Evolutionary conservation across 345 rosid species (phyloP), one percentile per base, ranked within the genome.

Genomic region (Eucalyptus decipiens): DNA sequence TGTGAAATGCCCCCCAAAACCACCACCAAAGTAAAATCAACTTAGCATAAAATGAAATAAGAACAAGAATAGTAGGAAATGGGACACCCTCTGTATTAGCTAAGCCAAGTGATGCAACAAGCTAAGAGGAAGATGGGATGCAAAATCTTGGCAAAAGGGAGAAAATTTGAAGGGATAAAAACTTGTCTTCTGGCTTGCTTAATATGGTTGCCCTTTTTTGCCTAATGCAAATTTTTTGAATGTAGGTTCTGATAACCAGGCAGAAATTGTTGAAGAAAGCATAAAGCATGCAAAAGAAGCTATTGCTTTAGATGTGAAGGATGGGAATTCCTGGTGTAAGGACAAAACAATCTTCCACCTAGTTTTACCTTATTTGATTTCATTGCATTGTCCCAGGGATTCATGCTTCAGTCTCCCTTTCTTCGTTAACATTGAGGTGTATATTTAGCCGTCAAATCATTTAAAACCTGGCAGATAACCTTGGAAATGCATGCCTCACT

Each of bases 291-390:
- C 97, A 54, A 96, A 93, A 91, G 97, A 95, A 89, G 97, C 97
- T 67, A 94, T 96, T 76, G 56, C 94, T 80, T 91, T 96, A 92
- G 97, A 96, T 90, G 96, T 96, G 91, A 96, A 93, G 93, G 97
- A 96, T 91, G 97, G 97, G 47, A 91, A 92, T 90, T 95, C 96
- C 90, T 96, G 97, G 97, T 96, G 97, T 96, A 95, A 92, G 96
- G 42, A 51, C 15, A 72, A 34, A 76, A 40, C 19, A 17, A 50
- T 69, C 69, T 17, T 40, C 19, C 72, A 52, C 30, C 45, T 43
- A 76, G 83, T 76, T 76, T 76, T 21, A 40, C 83, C 83, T 40
- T 76, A 40, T 76, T 76, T 76, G 43, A 72, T 23, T 37, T 76
- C 15, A 24, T 76, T 76, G 45, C 83, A 37, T 76, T 24, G 8